These are phyloP conservation scores for Hansenula lynferdii DNA, from an alignment of 1,139 yeast genomes.

Conservation along the genomic window DNA sequence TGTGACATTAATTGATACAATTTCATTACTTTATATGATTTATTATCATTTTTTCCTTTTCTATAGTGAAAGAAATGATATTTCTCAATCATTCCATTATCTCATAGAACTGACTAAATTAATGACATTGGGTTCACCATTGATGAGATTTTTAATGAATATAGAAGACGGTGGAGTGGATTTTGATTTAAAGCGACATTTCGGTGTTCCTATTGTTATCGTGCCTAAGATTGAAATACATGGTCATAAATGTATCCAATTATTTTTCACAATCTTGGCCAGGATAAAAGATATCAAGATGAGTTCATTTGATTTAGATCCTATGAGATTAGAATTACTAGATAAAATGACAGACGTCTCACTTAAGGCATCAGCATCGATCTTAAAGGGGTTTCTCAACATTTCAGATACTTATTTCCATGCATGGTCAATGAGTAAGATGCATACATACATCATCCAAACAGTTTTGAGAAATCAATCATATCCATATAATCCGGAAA, in stretches of 20 bases:
- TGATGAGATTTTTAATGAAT: not conserved
- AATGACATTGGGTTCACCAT: not conserved
- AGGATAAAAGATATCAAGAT: constrained; percentile 2
- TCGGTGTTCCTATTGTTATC: not conserved
- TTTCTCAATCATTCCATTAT: constrained; percentile 12
- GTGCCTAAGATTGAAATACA: constrained; percentile 1
- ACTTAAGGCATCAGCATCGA: not conserved
- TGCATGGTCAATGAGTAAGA: constrained; percentile 3
- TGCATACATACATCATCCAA: constrained; percentile 1
- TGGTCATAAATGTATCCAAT: not conserved
- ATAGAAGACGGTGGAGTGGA: not conserved
- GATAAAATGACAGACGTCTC: not conserved
- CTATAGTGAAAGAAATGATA: constrained; percentile 10
- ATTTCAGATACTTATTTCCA: constrained; percentile 5
- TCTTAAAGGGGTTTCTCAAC: not conserved
- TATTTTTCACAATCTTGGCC: constrained; percentile 2
- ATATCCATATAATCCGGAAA: not conserved
- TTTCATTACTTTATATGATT: constrained; percentile 14
- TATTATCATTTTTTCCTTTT: constrained; percentile 19
- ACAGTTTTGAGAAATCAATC: not conserved
- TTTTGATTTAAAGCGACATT: not conserved
- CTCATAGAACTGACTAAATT: constrained; percentile 5
- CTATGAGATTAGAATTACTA: not conserved
- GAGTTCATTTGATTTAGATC: not conserved
- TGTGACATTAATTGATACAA: constrained; percentile 8